Evolutionary conservation across 2,329 filamentous ascomycete genomes (phyloP), one percentile per base, ranked within the genome.

Genomic region (Cordyceps militaris): DNA sequence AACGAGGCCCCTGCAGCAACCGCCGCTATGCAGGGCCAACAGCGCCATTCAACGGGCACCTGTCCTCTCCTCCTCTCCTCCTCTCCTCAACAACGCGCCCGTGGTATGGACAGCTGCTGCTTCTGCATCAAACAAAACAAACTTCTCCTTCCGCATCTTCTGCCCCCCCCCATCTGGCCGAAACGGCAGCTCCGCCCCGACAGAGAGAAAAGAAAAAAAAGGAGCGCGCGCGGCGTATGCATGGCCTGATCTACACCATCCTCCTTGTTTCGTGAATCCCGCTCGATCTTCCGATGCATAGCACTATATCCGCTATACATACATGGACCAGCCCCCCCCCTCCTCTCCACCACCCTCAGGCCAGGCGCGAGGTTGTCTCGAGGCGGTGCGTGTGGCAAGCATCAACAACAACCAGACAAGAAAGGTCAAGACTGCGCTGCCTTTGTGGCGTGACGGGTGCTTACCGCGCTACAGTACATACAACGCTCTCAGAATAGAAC

Each of bases 241-340:
- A 56, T 56, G 53, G 53, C 53, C 53, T 56, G 53, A 56, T 56
- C 53, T 56, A 48, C 44, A 19, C 28, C 26, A 32, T 19, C 24
- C 43, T 16, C n/a, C 34, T 38, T 26, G 11, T 44, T 56, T 23
- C 51, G 28, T 23, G 34, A 56, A 56, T 48, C 23, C 53, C 43
- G 53, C 53, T 56, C 43, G 53, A 56, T 56, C 53, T 48, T 42
- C 53, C 53, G 53, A 56, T 34, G 53, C 43, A 56, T 56, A 56
- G 34, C 24, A 56, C 23, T 42, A 38, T 34, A 49, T 42, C 30
- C 43, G 44, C 16, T 56, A 56, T 56, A 26, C 38, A 11, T 21
- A n/a, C n/a, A 10, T 21, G 30, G 26, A n/a, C 48, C 21, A 36
- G 19, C 14, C 24, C 8, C 5, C 24, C 26, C 2, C 28, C 3